These are phyloP conservation scores for Sarocladiaceae sp. DNA, from an alignment of 2,329 filamentous ascomycete genomes.

Conservation along the genomic window DNA sequence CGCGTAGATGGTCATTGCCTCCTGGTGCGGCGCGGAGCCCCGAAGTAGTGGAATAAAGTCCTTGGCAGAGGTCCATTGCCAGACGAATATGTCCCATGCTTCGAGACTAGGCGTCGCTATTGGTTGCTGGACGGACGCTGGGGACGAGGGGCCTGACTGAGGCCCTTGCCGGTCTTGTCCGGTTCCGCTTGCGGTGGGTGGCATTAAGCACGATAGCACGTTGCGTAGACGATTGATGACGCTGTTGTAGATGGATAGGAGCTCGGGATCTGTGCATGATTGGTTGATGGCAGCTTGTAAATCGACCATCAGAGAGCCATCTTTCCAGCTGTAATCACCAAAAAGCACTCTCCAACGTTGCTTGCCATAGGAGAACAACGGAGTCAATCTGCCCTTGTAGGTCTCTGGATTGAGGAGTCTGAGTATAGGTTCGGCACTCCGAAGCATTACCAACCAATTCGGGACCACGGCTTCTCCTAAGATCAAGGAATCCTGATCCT, in stretches of 20 bases:
- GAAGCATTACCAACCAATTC: slow-evolving; percentile 27
- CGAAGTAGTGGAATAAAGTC: slow-evolving; percentile 31
- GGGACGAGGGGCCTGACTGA: slow-evolving; percentile 6
- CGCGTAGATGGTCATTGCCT: slow-evolving; percentile 29
- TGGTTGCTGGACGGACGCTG: neutral
- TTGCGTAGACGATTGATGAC: slow-evolving; percentile 18
- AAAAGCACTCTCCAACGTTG: slow-evolving; percentile 16
- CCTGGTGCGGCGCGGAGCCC: slow-evolving; percentile 19
- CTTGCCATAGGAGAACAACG: slow-evolving; percentile 19
- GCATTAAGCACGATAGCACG: slow-evolving; percentile 13
- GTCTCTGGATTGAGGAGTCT: slow-evolving; percentile 15
- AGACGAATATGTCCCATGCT: slow-evolving; percentile 33
- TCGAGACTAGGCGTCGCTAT: slow-evolving; percentile 21
- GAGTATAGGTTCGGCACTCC: slow-evolving; percentile 22
- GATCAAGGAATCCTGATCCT: slow-evolving; percentile 23
- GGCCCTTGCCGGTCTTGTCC: neutral
- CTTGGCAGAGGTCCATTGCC: slow-evolving; percentile 31
- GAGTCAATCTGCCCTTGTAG: slow-evolving; percentile 15
- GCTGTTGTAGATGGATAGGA: slow-evolving; percentile 16
- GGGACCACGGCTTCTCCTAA: slow-evolving; percentile 23
- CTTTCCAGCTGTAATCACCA: slow-evolving; percentile 10
- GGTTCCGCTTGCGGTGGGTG: neutral
- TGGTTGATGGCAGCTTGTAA: slow-evolving; percentile 17
- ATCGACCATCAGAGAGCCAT: slow-evolving; percentile 15
- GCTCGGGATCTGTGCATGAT: slow-evolving; percentile 15